These are phyloP conservation scores for Ceratopteris richardii DNA, from an alignment of 75 land plant genomes.

Conservation along the genomic window DNA sequence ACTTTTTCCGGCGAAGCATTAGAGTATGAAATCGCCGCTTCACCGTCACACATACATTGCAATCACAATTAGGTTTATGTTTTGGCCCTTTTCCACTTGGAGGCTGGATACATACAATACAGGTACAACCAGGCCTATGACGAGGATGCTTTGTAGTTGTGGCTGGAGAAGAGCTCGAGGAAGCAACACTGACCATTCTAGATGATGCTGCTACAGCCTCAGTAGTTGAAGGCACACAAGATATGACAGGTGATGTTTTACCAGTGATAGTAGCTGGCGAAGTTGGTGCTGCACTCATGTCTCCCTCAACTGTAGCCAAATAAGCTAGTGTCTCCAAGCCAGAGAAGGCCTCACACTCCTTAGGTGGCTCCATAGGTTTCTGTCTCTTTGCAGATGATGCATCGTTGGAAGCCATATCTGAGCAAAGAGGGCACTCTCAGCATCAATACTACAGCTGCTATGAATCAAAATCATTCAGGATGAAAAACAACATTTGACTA, in stretches of 20 bases:
- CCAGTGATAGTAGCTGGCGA: neutral
- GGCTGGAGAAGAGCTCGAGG: slow-evolving; percentile 21
- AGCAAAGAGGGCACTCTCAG: no score
- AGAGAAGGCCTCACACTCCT: neutral
- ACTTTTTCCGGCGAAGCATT: slow-evolving; percentile 43
- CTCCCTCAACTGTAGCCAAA: neutral
- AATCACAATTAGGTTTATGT: slow-evolving; percentile 37
- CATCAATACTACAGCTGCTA: no score
- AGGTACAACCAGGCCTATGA: slow-evolving; percentile 46
- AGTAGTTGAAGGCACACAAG: no score
- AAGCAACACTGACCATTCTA: no score
- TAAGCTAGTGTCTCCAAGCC: slow-evolving; percentile 1
- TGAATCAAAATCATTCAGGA: no score
- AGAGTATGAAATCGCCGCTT: slow-evolving; percentile 37
- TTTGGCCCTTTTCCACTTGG: slow-evolving; percentile 54
- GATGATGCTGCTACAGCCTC: no score
- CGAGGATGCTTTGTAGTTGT: slow-evolving; percentile 50
- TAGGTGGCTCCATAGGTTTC: neutral
- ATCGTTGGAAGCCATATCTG: neutral
- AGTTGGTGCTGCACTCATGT: neutral
- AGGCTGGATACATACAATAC: slow-evolving; percentile 54
- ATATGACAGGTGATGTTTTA: no score
- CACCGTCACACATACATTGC: slow-evolving; percentile 45
- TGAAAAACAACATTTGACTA: no score
- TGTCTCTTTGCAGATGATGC: neutral